phyloP scores from a whole-genome alignment of 768 basidiomycete species.

The Suillus placidus region DNA sequence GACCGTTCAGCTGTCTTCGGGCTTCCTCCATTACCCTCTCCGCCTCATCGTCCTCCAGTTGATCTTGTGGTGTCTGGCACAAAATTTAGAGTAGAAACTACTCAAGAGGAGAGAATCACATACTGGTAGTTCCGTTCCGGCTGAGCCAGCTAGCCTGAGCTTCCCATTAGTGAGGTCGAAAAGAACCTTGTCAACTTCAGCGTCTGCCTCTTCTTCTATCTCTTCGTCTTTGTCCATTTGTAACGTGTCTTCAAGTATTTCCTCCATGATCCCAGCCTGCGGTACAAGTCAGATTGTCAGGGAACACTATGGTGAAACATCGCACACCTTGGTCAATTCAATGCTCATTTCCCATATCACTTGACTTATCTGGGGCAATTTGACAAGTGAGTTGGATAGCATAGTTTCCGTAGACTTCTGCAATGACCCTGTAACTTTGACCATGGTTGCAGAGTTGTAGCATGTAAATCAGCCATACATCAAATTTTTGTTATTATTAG shows the following conservation, averaged over 20 bases:
- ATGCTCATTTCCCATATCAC: constrained; percentile 98
- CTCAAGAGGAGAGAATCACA: constrained; percentile 32
- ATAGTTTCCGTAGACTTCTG: constrained; percentile 99
- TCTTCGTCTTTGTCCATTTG: constrained; percentile 94
- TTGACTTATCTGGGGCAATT: constrained; percentile 88
- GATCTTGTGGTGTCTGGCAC: constrained; percentile 58
- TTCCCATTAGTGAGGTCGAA: constrained; percentile 96
- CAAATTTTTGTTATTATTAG: constrained; percentile 24
- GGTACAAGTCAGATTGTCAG: constrained; percentile 12
- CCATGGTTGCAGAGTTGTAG: constrained; percentile 64
- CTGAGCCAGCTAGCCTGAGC: constrained; percentile 81
- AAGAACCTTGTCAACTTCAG: constrained; percentile 94
- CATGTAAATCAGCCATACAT: constrained; percentile 2
- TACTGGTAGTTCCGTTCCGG: constrained; percentile 75
- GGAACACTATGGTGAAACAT: neutral
- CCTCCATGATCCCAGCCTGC: constrained; percentile 95
- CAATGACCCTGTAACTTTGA: constrained; percentile 95
- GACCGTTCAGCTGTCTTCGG: constrained; percentile 84
- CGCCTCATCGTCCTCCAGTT: constrained; percentile 76
- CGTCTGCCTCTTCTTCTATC: constrained; percentile 94
- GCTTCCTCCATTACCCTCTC: constrained; percentile 91
- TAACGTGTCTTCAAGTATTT: constrained; percentile 95
- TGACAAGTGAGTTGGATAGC: constrained; percentile 92
- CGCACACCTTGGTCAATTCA: constrained; percentile 96
- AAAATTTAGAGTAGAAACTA: constrained; percentile 10